Percentiles rank a stretch among this genome's conserved stretches.
These are phyloP conservation scores for Suhomyces faveliae DNA, from an alignment of 805 yeast species.

Conservation along the genomic window DNA sequence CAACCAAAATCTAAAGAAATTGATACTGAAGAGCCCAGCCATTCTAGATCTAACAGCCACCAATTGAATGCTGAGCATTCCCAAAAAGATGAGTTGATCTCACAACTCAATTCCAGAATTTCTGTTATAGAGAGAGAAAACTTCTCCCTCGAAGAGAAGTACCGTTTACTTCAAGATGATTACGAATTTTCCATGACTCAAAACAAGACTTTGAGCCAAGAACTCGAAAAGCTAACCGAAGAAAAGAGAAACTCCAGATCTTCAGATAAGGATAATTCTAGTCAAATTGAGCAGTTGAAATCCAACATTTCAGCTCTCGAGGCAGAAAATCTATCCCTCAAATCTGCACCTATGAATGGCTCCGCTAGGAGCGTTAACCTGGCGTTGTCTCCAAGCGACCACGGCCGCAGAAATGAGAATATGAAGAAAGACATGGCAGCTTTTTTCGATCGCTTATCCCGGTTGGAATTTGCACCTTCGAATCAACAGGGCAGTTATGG, in stretches of 20 bases:
- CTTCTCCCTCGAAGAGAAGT: conserved; percentile 15
- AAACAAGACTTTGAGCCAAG: conserved; percentile 19
- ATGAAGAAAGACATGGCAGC: conserved; percentile 20
- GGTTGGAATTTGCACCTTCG: conserved; percentile 19
- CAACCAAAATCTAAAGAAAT: conserved; percentile 2
- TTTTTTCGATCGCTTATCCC: conserved; percentile 29
- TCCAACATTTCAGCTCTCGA: conserved; percentile 33
- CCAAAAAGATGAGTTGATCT: conserved; percentile 7
- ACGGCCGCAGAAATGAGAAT: not conserved
- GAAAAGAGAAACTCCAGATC: conserved; percentile 11
- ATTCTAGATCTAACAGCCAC: not conserved
- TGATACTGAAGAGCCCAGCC: not conserved
- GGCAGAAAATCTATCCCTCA: conserved; percentile 39
- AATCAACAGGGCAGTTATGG: conserved; percentile 11
- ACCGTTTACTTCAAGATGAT: conserved; percentile 21
- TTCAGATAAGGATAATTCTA: conserved; percentile 2
- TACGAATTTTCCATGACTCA: conserved; percentile 20
- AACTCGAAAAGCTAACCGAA: conserved; percentile 19
- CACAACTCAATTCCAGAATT: conserved; percentile 9
- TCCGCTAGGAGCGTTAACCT: not conserved
- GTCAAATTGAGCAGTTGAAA: conserved; percentile 31
- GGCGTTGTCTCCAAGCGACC: not conserved
- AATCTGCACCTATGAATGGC: conserved; percentile 11
- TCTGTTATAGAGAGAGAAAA: conserved; percentile 7
- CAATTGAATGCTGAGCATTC: not conserved